Evolutionary conservation across 768 basidiomycete species (phyloP), one percentile per base, ranked within the genome.

Genomic region (Trametes coccinea): DNA sequence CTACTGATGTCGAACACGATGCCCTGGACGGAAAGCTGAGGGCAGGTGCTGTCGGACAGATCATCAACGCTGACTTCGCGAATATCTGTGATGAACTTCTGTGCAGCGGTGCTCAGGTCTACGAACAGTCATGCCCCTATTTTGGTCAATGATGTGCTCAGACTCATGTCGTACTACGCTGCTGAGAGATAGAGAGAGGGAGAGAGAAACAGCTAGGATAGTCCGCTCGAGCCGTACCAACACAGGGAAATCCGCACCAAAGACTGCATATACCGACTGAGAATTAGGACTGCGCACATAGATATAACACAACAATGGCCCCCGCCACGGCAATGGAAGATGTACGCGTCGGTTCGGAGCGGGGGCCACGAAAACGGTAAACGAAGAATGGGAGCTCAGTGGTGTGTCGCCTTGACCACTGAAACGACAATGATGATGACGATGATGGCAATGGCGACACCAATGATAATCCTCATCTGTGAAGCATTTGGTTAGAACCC

Each of bases 401-500:
- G 64, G 48, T 70, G 61, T 63, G 88, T 90, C 72, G 93, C 85
- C 79, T 93, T 94, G 72, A 97, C 91, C 70, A 98, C 87, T 33
- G 92, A 92, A 55, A 98, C 93, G 68, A 98, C 89, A 72, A 99
- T 96, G 79, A 99, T 95, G 74, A 95, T 81, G 67, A 98, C 84
- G 73, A 99, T 91, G 59, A 99, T 85, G 51, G 84, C 84, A 69
- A 99, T 89, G 56, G 91, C 93, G 48, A 90, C 81, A 59, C 89
- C 92, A 69, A 99, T 97, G 76, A 98, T 94, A 76, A 98, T 88
- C 77, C 95, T 87, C 96, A 97, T 97, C 92, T 95, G 68, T 27
- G 22, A 60, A 9, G 13, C 27, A 22, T 7, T 44, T 67, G 16
- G 63, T 59, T 13, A 65, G 54, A 68, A 9, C 22, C 53, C n/a